Evolutionary conservation across 768 basidiomycete species (phyloP).

Genomic region (Imleria badia): DNA sequence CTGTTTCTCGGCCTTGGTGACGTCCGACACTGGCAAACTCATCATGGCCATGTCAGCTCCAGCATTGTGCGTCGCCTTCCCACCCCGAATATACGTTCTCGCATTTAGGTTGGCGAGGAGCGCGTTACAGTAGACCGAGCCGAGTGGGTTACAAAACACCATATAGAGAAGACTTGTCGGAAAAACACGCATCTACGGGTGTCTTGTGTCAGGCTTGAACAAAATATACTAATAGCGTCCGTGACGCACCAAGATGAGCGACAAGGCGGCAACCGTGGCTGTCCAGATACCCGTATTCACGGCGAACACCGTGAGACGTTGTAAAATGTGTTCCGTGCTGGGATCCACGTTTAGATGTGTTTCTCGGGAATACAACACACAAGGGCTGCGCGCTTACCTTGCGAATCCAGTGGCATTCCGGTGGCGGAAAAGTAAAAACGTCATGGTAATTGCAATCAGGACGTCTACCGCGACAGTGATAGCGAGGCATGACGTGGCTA

Average conservation of each 20-base stretch:
- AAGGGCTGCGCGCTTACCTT: background rate
- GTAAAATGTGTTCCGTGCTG: slow-evolving; percentile 7
- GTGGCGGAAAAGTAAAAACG: background rate
- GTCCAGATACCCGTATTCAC: slow-evolving; percentile 42
- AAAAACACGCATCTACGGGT: background rate
- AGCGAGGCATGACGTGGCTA: background rate
- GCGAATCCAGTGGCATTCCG: background rate
- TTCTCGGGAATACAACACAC: too few species aligned
- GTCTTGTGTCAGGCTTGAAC: background rate
- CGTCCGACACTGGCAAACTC: too few species aligned
- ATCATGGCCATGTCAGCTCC: background rate
- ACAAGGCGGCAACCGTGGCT: slow-evolving; percentile 38
- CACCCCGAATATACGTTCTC: slow-evolving; percentile 4
- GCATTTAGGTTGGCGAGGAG: slow-evolving; percentile 18
- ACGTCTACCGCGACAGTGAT: slow-evolving; percentile 3
- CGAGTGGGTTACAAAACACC: slow-evolving; percentile 1
- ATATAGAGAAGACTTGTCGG: background rate
- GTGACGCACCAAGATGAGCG: slow-evolving; percentile 5
- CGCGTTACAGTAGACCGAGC: slow-evolving; percentile 13
- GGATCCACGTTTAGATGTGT: background rate
- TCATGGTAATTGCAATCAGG: slow-evolving; percentile 9
- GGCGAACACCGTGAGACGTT: slow-evolving; percentile 10
- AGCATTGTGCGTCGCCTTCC: background rate
- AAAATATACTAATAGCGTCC: too few species aligned
- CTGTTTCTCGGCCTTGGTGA: background rate